Base-by-base conservation (phyloP, 768 basidiomycete species). In the Trametes cinnabarina region DNA sequence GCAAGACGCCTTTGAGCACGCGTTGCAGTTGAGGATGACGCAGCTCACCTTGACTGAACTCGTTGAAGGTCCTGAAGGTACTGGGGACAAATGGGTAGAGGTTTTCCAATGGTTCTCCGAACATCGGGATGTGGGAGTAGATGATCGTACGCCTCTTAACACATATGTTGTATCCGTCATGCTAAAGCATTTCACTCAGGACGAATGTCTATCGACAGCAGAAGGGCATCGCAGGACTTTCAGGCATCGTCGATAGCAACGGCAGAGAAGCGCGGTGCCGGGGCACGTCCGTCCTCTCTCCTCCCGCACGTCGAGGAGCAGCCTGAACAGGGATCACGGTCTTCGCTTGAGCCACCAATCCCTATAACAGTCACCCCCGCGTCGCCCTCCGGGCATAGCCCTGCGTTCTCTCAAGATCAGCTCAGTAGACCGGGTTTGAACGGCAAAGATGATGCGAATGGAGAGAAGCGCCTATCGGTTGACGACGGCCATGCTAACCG, bases 41-140 rank as follows among this genome's bases (percentile, higher is more conserved):
- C 87, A 91, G 67, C 85, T 88, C 47, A 84, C 87, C 6, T 74
- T 98, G 47, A 80, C 81, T 17, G 97, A 98, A 72, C 82, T 87
- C 34, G 80, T 90, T 17, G 88, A 94, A 35, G 96, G 97, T 0
- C 80, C 93, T 0, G 92, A 95, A 65, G 83, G 85, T 39, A 94
- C 94, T 0, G 86, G 89, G 60, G 73, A 76, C 17, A 86, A 84
- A 55, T 94, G 93, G 83, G 76, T 93, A 15, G 92, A 93, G 25
- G 80, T 93, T 8, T 96, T 95, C 70, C 75, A 82, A 4, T 97
- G 90, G 89, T 86, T 94, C 66, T 86, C 93, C 0, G 87, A 86
- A 55, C 76, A 78, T 64, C 79, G 75, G 23, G 77, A 76, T n/a
- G 65, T 69, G 3, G 67, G 62, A 23, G 55, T 72, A 23, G 68